These are phyloP conservation scores for Zygotorulaspora chibaensis DNA, from an alignment of 805 yeast species.

Conservation along the genomic window DNA sequence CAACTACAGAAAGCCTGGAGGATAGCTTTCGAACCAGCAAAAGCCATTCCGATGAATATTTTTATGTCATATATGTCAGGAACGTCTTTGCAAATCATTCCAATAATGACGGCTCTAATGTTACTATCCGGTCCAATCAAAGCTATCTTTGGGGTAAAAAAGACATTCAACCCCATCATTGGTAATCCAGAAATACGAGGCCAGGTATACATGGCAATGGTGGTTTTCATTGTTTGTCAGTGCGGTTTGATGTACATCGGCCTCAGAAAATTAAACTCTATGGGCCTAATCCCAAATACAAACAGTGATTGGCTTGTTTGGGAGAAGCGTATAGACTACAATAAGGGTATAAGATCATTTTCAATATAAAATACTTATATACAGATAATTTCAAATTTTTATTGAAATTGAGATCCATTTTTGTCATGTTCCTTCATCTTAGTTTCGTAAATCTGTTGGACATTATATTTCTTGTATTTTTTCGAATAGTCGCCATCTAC, in stretches of 20 bases:
- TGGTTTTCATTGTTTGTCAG: conserved; percentile 45
- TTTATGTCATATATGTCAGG: conserved; percentile 94
- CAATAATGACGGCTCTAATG: conserved; percentile 86
- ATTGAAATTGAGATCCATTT: neutral
- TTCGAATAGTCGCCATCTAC: conserved; percentile 55
- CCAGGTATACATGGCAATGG: conserved; percentile 38
- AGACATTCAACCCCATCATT: conserved; percentile 48
- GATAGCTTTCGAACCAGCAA: conserved; percentile 75
- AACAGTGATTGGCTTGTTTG: conserved; percentile 90
- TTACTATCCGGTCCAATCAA: conserved; percentile 72
- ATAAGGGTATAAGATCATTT: conserved; percentile 19
- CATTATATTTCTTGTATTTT: conserved; percentile 61
- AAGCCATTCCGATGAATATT: conserved; percentile 82
- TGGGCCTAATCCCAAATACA: conserved; percentile 89
- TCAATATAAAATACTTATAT: conserved; percentile 17
- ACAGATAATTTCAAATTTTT: conserved; percentile 1
- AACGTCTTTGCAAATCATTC: conserved; percentile 80
- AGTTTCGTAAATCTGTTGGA: conserved; percentile 70
- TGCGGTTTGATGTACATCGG: conserved; percentile 66
- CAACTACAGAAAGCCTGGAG: conserved; percentile 75
- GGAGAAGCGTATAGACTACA: conserved; percentile 46
- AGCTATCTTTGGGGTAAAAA: conserved; percentile 57
- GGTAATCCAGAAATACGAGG: conserved; percentile 33
- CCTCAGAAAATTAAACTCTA: conserved; percentile 72
- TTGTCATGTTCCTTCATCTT: conserved; percentile 23